Evolutionary conservation across 2,329 filamentous ascomycete genomes (phyloP).

Genomic region (Chlorencoelia australis): DNA sequence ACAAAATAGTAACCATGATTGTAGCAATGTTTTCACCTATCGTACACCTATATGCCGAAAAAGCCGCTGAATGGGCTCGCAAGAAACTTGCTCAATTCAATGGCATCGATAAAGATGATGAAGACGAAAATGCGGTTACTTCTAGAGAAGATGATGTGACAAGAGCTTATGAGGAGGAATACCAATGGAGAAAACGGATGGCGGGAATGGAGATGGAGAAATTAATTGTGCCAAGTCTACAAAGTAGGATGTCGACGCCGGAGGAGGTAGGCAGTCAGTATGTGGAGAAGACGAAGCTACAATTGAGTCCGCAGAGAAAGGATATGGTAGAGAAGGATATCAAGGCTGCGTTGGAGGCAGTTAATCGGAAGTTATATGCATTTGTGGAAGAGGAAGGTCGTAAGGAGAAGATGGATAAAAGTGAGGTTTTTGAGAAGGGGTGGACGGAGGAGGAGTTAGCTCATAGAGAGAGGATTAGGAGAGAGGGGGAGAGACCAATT

Average conservation of each 20-base stretch:
- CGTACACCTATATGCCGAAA: too few relatives aligned
- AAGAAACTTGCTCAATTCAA: too few relatives aligned
- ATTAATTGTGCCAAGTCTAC: too few relatives aligned
- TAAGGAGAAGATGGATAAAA: background rate
- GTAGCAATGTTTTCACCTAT: too few relatives aligned
- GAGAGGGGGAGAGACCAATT: background rate
- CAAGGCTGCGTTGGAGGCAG: background rate
- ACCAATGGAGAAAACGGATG: too few relatives aligned
- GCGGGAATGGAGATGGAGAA: too few relatives aligned
- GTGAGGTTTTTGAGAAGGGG: constrained; percentile 9
- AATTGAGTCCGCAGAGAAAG: background rate
- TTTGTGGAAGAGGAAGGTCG: background rate
- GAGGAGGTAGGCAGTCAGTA: background rate
- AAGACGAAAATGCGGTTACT: too few relatives aligned
- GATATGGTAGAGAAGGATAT: background rate
- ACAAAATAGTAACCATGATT: too few relatives aligned
- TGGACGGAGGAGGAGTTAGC: background rate
- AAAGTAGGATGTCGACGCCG: background rate
- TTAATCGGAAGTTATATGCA: background rate
- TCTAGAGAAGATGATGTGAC: too few relatives aligned
- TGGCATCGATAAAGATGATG: too few relatives aligned
- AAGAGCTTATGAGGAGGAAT: too few relatives aligned
- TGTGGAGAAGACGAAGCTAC: background rate
- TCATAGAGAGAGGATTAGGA: background rate
- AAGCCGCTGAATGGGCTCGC: too few relatives aligned